Conservation (phyloP, 129 eudicot genomes). For the Apium graveolens region DNA sequence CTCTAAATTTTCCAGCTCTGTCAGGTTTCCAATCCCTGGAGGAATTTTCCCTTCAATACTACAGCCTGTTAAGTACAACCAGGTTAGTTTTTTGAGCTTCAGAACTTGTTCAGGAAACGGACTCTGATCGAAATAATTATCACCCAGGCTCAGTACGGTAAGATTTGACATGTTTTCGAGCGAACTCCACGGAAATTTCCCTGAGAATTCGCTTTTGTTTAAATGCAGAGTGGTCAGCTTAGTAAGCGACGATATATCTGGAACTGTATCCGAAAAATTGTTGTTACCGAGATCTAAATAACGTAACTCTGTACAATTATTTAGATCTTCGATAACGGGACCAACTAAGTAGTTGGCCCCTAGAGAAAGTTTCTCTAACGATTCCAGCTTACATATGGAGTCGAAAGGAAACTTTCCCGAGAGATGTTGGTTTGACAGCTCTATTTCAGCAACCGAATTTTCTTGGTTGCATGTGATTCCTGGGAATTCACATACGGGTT, state of each 20-base stretch:
- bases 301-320: constrained; percentile 39
- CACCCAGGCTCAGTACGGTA: constrained; percentile 58
- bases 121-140: constrained; percentile 50
- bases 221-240: constrained; percentile 31
- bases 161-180: constrained; percentile 45
- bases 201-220: constrained; percentile 58
- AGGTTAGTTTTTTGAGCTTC: constrained; percentile 37
- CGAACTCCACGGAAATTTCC: constrained; percentile 68
- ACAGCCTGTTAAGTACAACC: constrained; percentile 74
- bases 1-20: constrained; percentile 49
- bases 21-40: constrained; percentile 53
- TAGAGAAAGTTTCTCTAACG: constrained; percentile 54
- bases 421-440: constrained; percentile 52
- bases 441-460: constrained; percentile 49
- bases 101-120: constrained; percentile 47
- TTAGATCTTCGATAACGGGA: constrained; percentile 26
- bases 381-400: constrained; percentile 45
- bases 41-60: constrained; percentile 74
- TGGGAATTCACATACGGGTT: constrained; percentile 36
- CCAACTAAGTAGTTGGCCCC: constrained; percentile 51
- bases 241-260: constrained; percentile 42
- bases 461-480: constrained; percentile 52
- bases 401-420: constrained; percentile 51
- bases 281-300: constrained; percentile 86
- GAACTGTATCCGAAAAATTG: constrained; percentile 45